Percentiles rank a stretch among this genome's conserved stretches.
phyloP scores from a whole-genome alignment of 2,329 filamentous ascomycete species.

The Epichloe uncinata region DNA sequence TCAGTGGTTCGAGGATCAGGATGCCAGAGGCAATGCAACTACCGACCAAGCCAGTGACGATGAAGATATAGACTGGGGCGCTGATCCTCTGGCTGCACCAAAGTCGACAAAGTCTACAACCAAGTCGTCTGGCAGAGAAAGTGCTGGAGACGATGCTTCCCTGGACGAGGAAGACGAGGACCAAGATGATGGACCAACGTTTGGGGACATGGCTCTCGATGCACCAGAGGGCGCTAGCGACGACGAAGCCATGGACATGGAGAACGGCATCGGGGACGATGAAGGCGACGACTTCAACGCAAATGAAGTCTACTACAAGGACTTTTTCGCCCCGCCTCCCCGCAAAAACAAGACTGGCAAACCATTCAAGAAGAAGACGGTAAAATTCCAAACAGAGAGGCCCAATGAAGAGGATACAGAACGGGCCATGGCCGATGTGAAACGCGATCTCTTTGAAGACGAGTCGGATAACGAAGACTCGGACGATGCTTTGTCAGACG shows the following conservation, averaged over 20 bases:
- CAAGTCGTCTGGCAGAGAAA: slow-evolving; percentile 20
- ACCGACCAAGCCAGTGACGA: slow-evolving; percentile 68
- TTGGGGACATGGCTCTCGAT: slow-evolving; percentile 65
- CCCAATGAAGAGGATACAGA: slow-evolving; percentile 56
- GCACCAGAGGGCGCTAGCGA: slow-evolving; percentile 55
- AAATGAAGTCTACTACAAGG: slow-evolving; percentile 79
- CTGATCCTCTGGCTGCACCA: slow-evolving; percentile 48
- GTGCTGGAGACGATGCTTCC: slow-evolving; percentile 7
- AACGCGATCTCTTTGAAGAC: slow-evolving; percentile 83
- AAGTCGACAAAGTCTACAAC: slow-evolving; percentile 17
- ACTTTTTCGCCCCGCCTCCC: slow-evolving; percentile 84
- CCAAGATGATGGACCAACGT: slow-evolving; percentile 69
- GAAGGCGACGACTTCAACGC: slow-evolving; percentile 56
- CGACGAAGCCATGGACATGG: slow-evolving; percentile 47
- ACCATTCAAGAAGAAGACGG: slow-evolving; percentile 23
- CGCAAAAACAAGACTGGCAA: slow-evolving; percentile 48
- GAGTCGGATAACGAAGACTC: slow-evolving; percentile 51
- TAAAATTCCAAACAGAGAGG: slow-evolving; percentile 25
- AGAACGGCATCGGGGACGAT: slow-evolving; percentile 28
- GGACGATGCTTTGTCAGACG: slow-evolving; percentile 50
- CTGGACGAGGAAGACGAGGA: slow-evolving; percentile 41
- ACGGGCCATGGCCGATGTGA: slow-evolving; percentile 74
- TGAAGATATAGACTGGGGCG: slow-evolving; percentile 78
- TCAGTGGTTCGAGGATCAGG: slow-evolving; percentile 77
- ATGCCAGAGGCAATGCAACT: slow-evolving; percentile 61